Conservation (phyloP, 179 eudicot genomes). For the Beta lomatogona region DNA sequence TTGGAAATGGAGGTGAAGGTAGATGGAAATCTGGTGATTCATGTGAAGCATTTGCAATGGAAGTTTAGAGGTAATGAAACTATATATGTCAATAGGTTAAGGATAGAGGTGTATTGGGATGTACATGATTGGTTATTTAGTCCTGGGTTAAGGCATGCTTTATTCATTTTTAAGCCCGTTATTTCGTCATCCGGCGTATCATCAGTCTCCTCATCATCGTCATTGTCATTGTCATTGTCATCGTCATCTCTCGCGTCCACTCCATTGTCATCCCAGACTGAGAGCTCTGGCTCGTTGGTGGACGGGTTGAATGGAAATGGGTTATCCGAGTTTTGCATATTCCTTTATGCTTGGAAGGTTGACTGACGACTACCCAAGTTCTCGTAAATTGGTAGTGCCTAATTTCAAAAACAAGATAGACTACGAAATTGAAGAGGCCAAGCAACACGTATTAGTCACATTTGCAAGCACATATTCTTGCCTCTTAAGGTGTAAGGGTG, state of each 20-base stretch:
- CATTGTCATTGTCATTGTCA: not conserved
- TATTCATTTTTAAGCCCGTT: constrained; percentile 69
- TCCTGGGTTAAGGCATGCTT: constrained; percentile 72
- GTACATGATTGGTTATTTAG: constrained; percentile 90
- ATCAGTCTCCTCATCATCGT: constrained; percentile 32
- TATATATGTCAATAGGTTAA: constrained; percentile 48
- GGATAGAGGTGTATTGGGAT: constrained; percentile 82
- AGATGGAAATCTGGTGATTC: constrained; percentile 64
- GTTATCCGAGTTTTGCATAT: constrained; percentile 34
- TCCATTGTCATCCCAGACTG: constrained; percentile 30
- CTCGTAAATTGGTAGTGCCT: too few relatives aligned
- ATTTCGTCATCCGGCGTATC: constrained; percentile 26
- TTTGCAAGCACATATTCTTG: not conserved
- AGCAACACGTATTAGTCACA: not conserved
- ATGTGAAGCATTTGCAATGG: constrained; percentile 83
- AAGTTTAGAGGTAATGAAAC: constrained; percentile 83
- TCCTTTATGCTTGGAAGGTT: constrained; percentile 42
- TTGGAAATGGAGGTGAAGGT: constrained; percentile 80
- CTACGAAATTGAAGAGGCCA: too few relatives aligned
- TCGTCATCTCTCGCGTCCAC: constrained; percentile 31
- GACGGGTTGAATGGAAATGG: constrained; percentile 20
- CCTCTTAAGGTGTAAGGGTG: not conserved
- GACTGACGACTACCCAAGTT: constrained; percentile 9
- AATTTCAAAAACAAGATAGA: too few relatives aligned
- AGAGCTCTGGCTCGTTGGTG: constrained; percentile 19